Base-by-base conservation (phyloP, 257 asterid species). In the Nicotiana noctiflora region DNA sequence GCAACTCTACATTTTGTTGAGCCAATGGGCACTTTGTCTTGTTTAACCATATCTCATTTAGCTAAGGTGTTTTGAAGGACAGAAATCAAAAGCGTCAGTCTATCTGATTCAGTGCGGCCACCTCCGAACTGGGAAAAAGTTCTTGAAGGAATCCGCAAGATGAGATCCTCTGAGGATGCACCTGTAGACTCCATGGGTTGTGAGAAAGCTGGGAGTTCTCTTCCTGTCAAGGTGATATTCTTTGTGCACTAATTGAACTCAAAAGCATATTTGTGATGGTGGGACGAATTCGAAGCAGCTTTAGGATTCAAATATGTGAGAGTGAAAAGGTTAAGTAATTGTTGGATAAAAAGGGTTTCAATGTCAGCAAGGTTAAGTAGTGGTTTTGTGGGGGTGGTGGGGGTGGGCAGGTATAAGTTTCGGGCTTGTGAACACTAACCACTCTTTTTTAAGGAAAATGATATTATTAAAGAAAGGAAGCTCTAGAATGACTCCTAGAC, bases 151-250 rank as follows among this genome's bases (percentile, higher is more conserved):
- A 96, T 94, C 84, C 96, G 90, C 56, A 84, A 82, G 76, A 96
- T 96, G 99, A 92, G 99, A 83, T 90, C 97, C 18, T 86, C 89
- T 55, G 99, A 94, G 88, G 92, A 90, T 86, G 99, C 98, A 23
- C 98, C 99, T 2, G 99, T 96, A n/a, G 99, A 96, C 87, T 87
- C 96, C 66, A 94, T 96, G 98, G 98, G 98, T 64, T 96, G 98
- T 87, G 98, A 96, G 85, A 96, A 94, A 79, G 99, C 99, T 74
- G 98, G 99, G 32, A 87, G 76, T 79, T 92, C 97, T 75, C 97
- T 93, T 81, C 98, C 98, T 82, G 97, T 97, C 51, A 92, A 90
- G 97, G 98, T 96, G 77, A 31, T 82, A 79, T 18, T 52, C 3
- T 13, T 72, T 74, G 51, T 23, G 79, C 59, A 44, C 40, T 49